Evolutionary conservation across 306 rosid genomes (phyloP).

Genomic region (Chamaecrista fasciculata): DNA sequence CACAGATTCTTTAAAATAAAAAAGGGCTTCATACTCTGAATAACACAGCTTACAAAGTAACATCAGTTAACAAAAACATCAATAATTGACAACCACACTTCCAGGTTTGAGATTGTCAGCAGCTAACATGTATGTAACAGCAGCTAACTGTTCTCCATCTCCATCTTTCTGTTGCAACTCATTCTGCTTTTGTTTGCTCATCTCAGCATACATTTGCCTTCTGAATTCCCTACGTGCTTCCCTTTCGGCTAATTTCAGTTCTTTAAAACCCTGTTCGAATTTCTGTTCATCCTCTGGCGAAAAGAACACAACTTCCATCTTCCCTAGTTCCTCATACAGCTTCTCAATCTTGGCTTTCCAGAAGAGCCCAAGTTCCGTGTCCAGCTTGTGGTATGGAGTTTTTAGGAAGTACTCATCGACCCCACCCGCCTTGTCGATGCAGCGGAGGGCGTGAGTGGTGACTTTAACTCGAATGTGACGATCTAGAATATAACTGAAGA

Average conservation of each 20-base stretch:
- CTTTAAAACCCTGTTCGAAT: conserved; percentile 63
- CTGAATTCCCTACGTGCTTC: conserved; percentile 58
- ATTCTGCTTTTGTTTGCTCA: conserved; percentile 43
- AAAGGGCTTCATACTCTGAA: background rate
- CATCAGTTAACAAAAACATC: background rate
- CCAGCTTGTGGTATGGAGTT: conserved; percentile 92
- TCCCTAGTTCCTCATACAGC: conserved; percentile 67
- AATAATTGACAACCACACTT: conserved; percentile 36
- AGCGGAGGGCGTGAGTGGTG: conserved; percentile 85
- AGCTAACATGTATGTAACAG: conserved; percentile 38
- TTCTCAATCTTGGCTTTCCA: conserved; percentile 94
- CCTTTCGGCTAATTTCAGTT: conserved; percentile 61
- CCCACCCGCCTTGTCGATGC: conserved; percentile 96
- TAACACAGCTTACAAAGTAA: conserved; percentile 17
- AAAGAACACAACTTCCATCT: conserved; percentile 66
- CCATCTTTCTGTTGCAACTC: conserved; percentile 32
- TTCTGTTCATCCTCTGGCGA: conserved; percentile 67
- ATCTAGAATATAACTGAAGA: conserved; percentile 86
- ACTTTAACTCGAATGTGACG: conserved; percentile 86
- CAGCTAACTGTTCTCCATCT: conserved; percentile 42
- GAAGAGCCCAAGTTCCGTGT: conserved; percentile 79
- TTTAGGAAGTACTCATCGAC: conserved; percentile 88
- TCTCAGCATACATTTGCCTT: conserved; percentile 46
- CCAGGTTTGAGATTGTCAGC: conserved; percentile 37
- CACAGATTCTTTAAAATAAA: too few species aligned